These are phyloP conservation scores for Psidium friedrichsthalianum DNA, from an alignment of 345 rosid genomes.

Conservation along the genomic window DNA sequence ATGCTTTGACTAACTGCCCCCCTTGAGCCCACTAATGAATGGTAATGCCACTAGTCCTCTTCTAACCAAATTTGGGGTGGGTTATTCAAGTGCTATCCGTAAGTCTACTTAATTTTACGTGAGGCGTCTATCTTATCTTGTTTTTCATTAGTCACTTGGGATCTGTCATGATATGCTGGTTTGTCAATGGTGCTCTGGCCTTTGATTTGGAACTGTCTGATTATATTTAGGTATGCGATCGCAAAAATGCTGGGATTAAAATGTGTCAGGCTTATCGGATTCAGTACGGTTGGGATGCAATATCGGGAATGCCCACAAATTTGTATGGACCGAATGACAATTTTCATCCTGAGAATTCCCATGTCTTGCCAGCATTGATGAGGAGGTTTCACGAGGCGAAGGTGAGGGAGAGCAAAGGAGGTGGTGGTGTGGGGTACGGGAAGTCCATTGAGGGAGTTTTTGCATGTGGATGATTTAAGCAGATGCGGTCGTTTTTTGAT, in stretches of 20 bases:
- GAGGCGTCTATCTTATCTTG: not conserved
- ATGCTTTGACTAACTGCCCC: constrained; percentile 72
- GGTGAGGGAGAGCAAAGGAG: constrained; percentile 44
- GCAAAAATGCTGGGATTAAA: constrained; percentile 89
- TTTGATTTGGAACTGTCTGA: not conserved
- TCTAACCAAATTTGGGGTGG: not conserved
- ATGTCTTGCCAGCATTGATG: constrained; percentile 87
- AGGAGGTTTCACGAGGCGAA: constrained; percentile 88
- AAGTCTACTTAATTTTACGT: not conserved
- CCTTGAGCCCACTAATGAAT: constrained; percentile 87
- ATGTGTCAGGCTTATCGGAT: constrained; percentile 90
- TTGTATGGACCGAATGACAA: constrained; percentile 85
- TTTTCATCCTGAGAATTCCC: constrained; percentile 88
- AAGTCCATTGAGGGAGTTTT: constrained; percentile 85
- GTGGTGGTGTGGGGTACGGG: constrained; percentile 99
- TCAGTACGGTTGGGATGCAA: constrained; percentile 71
- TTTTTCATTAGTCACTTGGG: not conserved
- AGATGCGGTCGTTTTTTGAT: constrained; percentile 73
- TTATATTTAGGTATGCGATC: constrained; percentile 23
- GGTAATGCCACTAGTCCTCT: constrained; percentile 28
- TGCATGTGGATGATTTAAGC: constrained; percentile 95
- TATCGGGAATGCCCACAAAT: constrained; percentile 93
- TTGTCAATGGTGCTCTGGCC: not conserved
- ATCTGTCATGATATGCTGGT: not conserved
- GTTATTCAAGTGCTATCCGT: not conserved